phyloP scores from a whole-genome alignment of 1,284 basidiomycete genomes.

The Neotropicomus parvogracilis region DNA sequence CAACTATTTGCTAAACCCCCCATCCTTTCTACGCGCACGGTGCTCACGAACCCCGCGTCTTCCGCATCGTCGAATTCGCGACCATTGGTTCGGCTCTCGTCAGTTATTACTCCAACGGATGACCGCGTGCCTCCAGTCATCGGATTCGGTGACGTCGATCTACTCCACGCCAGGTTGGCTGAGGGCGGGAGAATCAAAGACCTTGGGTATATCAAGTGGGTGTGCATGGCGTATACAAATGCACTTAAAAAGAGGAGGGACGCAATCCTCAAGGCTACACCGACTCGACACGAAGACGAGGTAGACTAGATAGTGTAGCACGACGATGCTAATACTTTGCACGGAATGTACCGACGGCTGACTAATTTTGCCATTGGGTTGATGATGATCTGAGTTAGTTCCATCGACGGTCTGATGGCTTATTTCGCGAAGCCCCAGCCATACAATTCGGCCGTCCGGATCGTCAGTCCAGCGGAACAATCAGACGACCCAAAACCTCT shows the following conservation, averaged over 20 bases:
- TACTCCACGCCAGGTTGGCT: constrained; percentile 62
- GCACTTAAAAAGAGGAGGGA: constrained; percentile 58
- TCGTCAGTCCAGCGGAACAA: constrained; percentile 46
- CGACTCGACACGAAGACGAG: not conserved
- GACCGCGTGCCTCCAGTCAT: constrained; percentile 67
- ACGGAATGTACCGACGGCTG: constrained; percentile 13
- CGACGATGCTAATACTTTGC: too few species aligned
- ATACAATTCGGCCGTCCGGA: constrained; percentile 54
- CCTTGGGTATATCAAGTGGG: constrained; percentile 61
- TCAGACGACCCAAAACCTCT: constrained; percentile 37
- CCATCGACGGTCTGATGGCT: constrained; percentile 29
- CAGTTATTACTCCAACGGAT: constrained; percentile 53
- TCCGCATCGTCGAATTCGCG: constrained; percentile 35
- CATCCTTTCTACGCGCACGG: constrained; percentile 53
- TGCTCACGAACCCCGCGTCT: constrained; percentile 35
- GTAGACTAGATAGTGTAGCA: not conserved
- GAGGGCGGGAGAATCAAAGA: constrained; percentile 40
- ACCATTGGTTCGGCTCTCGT: constrained; percentile 62
- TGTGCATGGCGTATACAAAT: constrained; percentile 64
- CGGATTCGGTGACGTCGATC: constrained; percentile 60
- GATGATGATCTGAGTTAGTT: constrained; percentile 3
- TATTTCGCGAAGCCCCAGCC: constrained; percentile 46
- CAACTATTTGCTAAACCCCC: constrained; percentile 36
- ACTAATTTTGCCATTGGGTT: constrained; percentile 12
- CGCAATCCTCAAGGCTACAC: constrained; percentile 36